Base-by-base conservation (phyloP, 2,329 filamentous ascomycete genomes). In the Calonectria leucothoes region DNA sequence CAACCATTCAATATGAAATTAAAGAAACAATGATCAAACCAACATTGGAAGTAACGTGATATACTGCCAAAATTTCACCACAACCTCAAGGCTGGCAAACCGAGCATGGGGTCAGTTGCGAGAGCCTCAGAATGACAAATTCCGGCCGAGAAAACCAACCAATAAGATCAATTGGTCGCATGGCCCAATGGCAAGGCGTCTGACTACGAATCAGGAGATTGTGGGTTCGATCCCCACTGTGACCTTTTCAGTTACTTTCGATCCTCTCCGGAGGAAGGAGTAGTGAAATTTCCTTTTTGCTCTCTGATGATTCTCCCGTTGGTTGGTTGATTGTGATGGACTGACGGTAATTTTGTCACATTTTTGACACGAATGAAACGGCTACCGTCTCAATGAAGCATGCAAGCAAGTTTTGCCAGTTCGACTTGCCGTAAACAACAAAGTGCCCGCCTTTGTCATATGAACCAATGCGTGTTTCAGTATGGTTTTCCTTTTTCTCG, bases 121-220 rank as follows among this genome's bases (percentile, higher is more conserved):
- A 59, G 31, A 14, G 64, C 48, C 31, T 52, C 49, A 52, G 14
- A 27, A 29, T 17, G 10, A n/a, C 8, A 37, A 42, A 55, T 20
- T 39, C n/a, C 7, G 35, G 2, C 65, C 17, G 7, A 3, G 0
- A 14, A n/a, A n/a, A 33, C 6, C 49, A 67, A 33, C 65, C 33
- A 67, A 67, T 67, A 42, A 27, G 48, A 67, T 67, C 48, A 67
- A 59, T 20, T 52, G 59, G 59, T 64, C 59, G 59, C 59, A 64
- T 64, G 59, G 59, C 59, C 59, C 59, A 64, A 64, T 81, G 79
- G 80, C 80, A 81, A 80, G 80, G 80, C 80, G 80, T 81, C 80
- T 81, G 80, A 81, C 80, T 81, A 81, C 80, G 80, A 81, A 81
- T 81, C 80, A 81, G 80, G 79, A 81, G 80, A 81, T 81, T 80